Base-by-base conservation (phyloP, 768 basidiomycete species). In the Suillus lakei region DNA sequence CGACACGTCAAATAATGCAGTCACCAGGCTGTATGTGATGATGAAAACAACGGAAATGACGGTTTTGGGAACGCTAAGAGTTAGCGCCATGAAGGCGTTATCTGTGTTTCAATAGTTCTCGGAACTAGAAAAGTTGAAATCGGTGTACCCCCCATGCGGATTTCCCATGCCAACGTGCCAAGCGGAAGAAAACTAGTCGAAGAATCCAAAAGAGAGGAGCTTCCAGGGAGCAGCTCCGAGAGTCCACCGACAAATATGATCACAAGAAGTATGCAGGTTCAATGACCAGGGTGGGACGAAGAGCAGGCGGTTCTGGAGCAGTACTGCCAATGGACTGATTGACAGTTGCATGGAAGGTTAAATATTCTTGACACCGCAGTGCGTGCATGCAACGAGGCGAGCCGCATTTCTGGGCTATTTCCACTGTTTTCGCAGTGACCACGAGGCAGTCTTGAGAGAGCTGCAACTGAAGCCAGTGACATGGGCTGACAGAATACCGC, bases 371-470 rank as follows among this genome's bases (percentile, higher is more conserved):
- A 30, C 28, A 30, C 28, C 18, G 9, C 28, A 30, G 5, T 34
- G 53, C 53, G 12, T 54, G 32, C 12, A 54, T 54, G 28, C 30
- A 34, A 2, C n/a, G 53, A 54, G 21, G 53, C 53, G 21, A 32
- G 53, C 30, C 30, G 18, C 10, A 32, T 32, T 32, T 28, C 15
- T 26, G 48, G 48, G 48, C 15, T 26, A 15, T 26, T 53, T 53
- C 18, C 53, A 32, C 21, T 54, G 30, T 32, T n/a, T 13, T 5
- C 3, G 5, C 32, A 54, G 16, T 10, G 32, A 21, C 32, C 53
- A 54, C 46, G 81, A 46, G 66, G 65, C 28, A 74, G 73, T 53
- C 18, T 53, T 53, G 30, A 12, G 39, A 39, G 53, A 21, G 53
- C 9, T 32, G 53, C 21, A 3, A 28, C 7, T 51, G 50, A 28